Percentiles rank a stretch among this genome's conserved stretches.
Conservation (phyloP, 164 flowering plant species). For the Chimonanthus praecox region DNA sequence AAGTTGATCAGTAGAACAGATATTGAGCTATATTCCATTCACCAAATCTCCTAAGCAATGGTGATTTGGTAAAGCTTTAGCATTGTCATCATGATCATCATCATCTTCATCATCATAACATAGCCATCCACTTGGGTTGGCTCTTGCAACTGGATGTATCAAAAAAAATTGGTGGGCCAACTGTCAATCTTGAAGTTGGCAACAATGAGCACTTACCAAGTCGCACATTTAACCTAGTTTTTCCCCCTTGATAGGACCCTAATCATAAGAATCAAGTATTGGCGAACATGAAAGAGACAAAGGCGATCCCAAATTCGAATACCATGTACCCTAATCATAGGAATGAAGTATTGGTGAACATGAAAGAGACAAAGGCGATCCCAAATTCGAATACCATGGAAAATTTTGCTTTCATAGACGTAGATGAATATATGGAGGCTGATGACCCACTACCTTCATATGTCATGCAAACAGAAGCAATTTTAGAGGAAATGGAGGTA, state of each 20-base stretch:
- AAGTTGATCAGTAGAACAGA: too few relatives aligned
- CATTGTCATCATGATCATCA: too few relatives aligned
- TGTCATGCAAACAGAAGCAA: conserved; percentile 68
- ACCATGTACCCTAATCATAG: conserved; percentile 15
- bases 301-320: conserved; percentile 15
- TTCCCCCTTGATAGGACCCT: background rate
- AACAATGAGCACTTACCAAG: too few relatives aligned
- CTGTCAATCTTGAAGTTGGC: too few relatives aligned
- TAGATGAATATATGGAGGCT: conserved; percentile 26
- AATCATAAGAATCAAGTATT: background rate
- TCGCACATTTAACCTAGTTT: too few relatives aligned
- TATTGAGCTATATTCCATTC: too few relatives aligned
- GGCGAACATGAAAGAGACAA: conserved; percentile 11
- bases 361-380: conserved; percentile 15
- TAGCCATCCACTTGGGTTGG: too few relatives aligned
- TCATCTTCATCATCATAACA: too few relatives aligned
- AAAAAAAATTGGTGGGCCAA: too few relatives aligned
- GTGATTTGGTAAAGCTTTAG: too few relatives aligned
- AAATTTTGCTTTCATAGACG: conserved; percentile 45
- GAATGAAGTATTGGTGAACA: background rate
- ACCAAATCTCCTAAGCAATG: too few relatives aligned
- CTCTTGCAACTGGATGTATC: too few relatives aligned
- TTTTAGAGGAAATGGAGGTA: conserved; percentile 80
- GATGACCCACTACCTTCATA: conserved; percentile 48
- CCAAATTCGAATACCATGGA: conserved; percentile 19